These are phyloP conservation scores for Pseudophaeomoniella oleicola DNA, from an alignment of 2,329 filamentous ascomycete species.

Conservation along the genomic window DNA sequence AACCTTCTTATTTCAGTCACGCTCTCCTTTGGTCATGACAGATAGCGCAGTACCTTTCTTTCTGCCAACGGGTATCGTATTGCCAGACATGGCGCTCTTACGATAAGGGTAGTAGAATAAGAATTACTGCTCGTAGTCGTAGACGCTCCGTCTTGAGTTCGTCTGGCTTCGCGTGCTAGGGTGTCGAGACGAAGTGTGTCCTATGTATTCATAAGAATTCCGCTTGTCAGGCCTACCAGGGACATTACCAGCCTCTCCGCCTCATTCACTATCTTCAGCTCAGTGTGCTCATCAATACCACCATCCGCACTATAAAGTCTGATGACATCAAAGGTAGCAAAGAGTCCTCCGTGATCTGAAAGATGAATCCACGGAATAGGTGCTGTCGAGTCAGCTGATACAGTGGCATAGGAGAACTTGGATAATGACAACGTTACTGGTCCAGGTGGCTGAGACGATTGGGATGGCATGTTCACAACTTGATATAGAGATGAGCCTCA, in stretches of 20 bases:
- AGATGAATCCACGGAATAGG: conserved; percentile 30
- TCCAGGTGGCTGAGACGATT: conserved; percentile 26
- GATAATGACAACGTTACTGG: conserved; percentile 25
- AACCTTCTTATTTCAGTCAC: conserved; percentile 17
- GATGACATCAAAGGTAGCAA: conserved; percentile 20
- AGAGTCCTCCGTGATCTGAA: conserved; percentile 20
- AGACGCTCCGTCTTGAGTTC: conserved; percentile 6
- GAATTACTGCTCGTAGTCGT: conserved; percentile 12
- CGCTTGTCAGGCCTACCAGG: background rate
- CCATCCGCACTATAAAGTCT: conserved; percentile 7
- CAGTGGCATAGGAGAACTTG: conserved; percentile 31
- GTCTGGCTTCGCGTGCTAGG: conserved; percentile 14
- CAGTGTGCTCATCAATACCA: conserved; percentile 10
- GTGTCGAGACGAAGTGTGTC: conserved; percentile 24
- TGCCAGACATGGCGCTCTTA: conserved; percentile 29
- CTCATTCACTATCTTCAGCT: conserved; percentile 21
- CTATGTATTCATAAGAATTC: too few species aligned
- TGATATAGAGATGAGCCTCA: too few species aligned
- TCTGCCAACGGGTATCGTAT: conserved; percentile 24
- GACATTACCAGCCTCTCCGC: conserved; percentile 20
- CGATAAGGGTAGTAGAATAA: conserved; percentile 23
- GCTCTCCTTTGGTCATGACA: conserved; percentile 1
- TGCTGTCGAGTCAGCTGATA: conserved; percentile 19
- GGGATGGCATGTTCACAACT: conserved; percentile 28
- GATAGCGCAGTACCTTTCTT: conserved; percentile 15